Conservation (phyloP, 177 flowering plant species). For the Telopea speciosissima region DNA sequence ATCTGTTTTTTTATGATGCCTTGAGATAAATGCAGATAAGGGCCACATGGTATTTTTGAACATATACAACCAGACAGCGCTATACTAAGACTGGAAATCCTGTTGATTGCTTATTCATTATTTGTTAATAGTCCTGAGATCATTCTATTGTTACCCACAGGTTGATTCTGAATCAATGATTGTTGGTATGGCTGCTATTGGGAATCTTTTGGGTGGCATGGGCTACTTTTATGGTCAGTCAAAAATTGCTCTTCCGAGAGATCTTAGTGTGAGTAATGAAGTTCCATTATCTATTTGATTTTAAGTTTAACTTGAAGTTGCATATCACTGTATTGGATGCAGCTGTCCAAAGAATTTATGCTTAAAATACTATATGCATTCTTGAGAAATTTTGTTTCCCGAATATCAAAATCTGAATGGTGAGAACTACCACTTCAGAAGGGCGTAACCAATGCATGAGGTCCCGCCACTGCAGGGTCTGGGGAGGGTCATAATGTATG, state of each 20-base stretch:
- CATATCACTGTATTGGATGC: neutral
- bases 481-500: too few relatives aligned
- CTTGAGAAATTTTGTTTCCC: too few relatives aligned
- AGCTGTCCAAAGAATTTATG: too few relatives aligned
- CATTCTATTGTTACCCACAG: conserved; percentile 34
- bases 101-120: neutral
- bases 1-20: neutral
- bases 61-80: too few relatives aligned
- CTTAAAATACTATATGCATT: too few relatives aligned
- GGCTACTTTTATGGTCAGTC: conserved; percentile 97
- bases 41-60: too few relatives aligned
- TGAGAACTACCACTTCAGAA: too few relatives aligned
- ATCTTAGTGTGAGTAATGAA: conserved; percentile 48
- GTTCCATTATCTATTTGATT: neutral
- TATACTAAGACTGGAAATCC: neutral
- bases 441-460: too few relatives aligned
- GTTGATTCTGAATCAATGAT: conserved; percentile 43
- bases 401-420: too few relatives aligned
- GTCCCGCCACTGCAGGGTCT: too few relatives aligned
- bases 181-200: conserved; percentile 85
- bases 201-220: conserved; percentile 87
- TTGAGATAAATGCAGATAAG: neutral
- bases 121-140: conserved; percentile 7
- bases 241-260: conserved; percentile 54
- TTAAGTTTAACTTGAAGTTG: neutral